A percentile compares a stretch with the other conserved stretches of the same genome.
These are phyloP conservation scores for Fusarium mundagurra DNA, from an alignment of 2,329 filamentous ascomycete species.

Conservation along the genomic window DNA sequence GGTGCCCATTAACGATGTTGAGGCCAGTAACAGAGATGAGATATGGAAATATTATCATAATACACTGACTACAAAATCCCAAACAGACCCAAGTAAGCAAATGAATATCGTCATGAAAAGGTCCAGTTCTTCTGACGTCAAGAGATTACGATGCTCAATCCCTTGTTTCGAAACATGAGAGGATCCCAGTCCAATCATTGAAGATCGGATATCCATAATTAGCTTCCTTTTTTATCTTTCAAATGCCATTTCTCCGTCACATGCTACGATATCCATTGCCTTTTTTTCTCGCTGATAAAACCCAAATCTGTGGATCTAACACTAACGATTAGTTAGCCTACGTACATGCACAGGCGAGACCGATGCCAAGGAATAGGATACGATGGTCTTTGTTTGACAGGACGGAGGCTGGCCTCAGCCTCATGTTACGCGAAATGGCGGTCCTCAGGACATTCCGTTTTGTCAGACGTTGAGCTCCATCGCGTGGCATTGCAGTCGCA, in stretches of 20 bases:
- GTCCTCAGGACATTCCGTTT: slow-evolving; percentile 8
- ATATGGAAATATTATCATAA: neutral
- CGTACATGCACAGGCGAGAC: slow-evolving; percentile 21
- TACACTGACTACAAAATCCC: neutral
- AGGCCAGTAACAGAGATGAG: neutral
- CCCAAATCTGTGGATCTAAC: slow-evolving; percentile 39
- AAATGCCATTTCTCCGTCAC: slow-evolving; percentile 28
- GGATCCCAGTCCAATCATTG: slow-evolving; percentile 12
- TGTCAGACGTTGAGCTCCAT: slow-evolving; percentile 23
- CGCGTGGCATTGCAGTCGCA: slow-evolving; percentile 33
- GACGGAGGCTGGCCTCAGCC: slow-evolving; percentile 11
- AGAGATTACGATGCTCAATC: slow-evolving; percentile 31
- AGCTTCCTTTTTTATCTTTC: neutral
- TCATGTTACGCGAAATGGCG: slow-evolving; percentile 11
- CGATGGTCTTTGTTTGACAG: slow-evolving; percentile 19
- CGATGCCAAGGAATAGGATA: slow-evolving; percentile 34
- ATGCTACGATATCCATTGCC: slow-evolving; percentile 19
- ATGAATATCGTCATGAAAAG: slow-evolving; percentile 27
- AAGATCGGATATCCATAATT: slow-evolving; percentile 21
- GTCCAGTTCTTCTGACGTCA: slow-evolving; percentile 26
- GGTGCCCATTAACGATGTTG: slow-evolving; percentile 3
- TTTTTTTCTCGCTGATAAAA: slow-evolving; percentile 21
- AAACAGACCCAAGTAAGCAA: neutral
- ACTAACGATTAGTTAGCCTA: neutral
- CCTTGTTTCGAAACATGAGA: slow-evolving; percentile 28